A percentile compares a stretch with the other conserved stretches of the same genome.
Conservation (phyloP, 1,284 basidiomycete genomes). For the Cryptococcus sp. region DNA sequence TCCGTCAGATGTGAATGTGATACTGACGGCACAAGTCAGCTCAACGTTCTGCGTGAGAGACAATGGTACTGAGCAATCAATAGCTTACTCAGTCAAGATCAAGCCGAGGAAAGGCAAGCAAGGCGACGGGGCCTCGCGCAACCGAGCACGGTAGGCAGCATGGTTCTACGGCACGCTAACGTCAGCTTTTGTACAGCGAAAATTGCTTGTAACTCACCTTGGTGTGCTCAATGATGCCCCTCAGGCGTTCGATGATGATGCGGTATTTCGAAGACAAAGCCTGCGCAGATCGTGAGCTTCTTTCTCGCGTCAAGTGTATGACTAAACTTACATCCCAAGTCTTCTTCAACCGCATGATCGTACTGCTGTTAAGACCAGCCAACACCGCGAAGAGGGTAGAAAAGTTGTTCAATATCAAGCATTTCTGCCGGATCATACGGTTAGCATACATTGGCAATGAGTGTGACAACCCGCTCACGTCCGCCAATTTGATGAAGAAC, state of each 20-base stretch:
- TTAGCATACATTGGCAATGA: constrained; percentile 14
- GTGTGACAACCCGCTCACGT: constrained; percentile 62
- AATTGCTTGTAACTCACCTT: constrained; percentile 29
- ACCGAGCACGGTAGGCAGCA: constrained; percentile 74
- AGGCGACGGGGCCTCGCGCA: constrained; percentile 79
- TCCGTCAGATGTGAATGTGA: constrained; percentile 94
- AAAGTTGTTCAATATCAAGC: constrained; percentile 87
- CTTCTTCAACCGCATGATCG: constrained; percentile 86
- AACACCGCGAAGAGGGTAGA: constrained; percentile 95
- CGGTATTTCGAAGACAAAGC: constrained; percentile 83
- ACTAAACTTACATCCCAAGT: constrained; percentile 77
- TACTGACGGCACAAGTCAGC: constrained; percentile 42
- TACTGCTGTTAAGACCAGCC: constrained; percentile 91
- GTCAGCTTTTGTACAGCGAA: neutral
- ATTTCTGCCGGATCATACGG: constrained; percentile 63
- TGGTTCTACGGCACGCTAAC: constrained; percentile 35
- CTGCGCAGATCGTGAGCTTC: constrained; percentile 54
- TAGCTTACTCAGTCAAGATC: constrained; percentile 56
- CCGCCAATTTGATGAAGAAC: constrained; percentile 89
- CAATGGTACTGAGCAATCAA: neutral
- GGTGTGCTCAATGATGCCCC: constrained; percentile 86
- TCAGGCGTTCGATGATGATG: constrained; percentile 73
- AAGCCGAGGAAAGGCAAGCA: constrained; percentile 88
- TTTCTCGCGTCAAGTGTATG: constrained; percentile 3
- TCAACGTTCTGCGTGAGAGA: neutral